Evolutionary conservation across 208 protist species (phyloP).

Genomic region (Trypanosoma boissoni): DNA sequence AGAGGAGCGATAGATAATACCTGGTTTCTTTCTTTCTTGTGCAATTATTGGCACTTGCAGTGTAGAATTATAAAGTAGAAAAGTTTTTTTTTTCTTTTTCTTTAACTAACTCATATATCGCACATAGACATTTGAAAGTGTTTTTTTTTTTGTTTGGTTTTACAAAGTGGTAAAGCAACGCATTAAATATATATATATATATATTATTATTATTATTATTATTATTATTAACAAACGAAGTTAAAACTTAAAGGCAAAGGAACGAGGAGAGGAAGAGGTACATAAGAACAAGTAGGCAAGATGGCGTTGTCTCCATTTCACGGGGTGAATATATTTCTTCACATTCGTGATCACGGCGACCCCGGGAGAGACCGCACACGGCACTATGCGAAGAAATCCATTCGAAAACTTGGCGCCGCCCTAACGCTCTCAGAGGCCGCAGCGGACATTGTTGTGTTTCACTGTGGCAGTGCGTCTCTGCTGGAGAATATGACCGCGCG

Average conservation of each 20-base stretch:
- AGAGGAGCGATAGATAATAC: neutral
- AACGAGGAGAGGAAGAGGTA: too few relatives aligned
- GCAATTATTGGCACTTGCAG: too few relatives aligned
- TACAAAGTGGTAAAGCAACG: neutral
- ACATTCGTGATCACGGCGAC: slow-evolving; percentile 36
- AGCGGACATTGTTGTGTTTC: slow-evolving; percentile 55
- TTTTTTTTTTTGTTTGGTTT: neutral
- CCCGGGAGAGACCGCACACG: slow-evolving; percentile 2
- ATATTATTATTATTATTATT: neutral
- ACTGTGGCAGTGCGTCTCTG: slow-evolving; percentile 35
- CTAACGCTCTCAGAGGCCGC: slow-evolving; percentile 47
- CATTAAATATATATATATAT: slow-evolving; percentile 1
- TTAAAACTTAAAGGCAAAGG: too few relatives aligned
- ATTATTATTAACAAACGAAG: slow-evolving; percentile 9
- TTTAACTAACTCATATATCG: too few relatives aligned
- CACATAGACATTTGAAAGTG: neutral
- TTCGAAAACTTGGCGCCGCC: slow-evolving; percentile 51
- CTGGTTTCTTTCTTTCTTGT: neutral
- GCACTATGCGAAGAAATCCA: slow-evolving; percentile 25
- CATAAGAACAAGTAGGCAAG: too few relatives aligned
- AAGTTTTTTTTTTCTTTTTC: too few relatives aligned
- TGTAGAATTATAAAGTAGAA: too few relatives aligned
- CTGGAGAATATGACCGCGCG: slow-evolving; percentile 19
- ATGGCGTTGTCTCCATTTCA: slow-evolving; percentile 19
- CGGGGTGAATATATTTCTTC: slow-evolving; percentile 53